These are phyloP conservation scores for Apophysomyces ossiformis DNA, from an alignment of 371 early-diverging fungal genomes.

Conservation along the genomic window DNA sequence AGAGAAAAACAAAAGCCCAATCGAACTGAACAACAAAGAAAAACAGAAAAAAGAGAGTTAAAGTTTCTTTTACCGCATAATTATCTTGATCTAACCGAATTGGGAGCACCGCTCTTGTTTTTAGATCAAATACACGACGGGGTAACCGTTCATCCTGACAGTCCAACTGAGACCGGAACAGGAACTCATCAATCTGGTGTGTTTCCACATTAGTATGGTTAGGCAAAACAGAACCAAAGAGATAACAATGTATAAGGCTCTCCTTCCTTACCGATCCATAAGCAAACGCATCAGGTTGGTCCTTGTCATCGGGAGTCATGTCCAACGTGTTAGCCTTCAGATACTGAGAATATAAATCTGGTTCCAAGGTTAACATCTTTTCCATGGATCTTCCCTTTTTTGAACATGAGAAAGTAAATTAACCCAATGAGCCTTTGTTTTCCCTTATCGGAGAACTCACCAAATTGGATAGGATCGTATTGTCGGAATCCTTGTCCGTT, in stretches of 20 bases:
- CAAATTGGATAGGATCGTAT: constrained; percentile 65
- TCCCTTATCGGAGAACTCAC: constrained; percentile 38
- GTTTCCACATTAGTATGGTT: too few species aligned
- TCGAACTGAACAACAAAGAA: too few species aligned
- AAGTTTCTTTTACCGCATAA: constrained; percentile 55
- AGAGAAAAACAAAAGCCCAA: too few species aligned
- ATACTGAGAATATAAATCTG: constrained; percentile 68
- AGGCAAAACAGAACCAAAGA: too few species aligned
- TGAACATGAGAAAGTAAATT: background rate
- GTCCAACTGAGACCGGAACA: constrained; percentile 93
- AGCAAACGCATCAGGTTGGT: constrained; percentile 57
- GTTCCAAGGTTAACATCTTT: constrained; percentile 74
- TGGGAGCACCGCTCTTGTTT: constrained; percentile 88
- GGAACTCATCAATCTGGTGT: constrained; percentile 55
- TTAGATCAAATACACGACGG: constrained; percentile 88
- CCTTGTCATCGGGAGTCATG: constrained; percentile 41
- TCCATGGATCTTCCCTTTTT: constrained; percentile 85
- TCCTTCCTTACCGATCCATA: constrained; percentile 42
- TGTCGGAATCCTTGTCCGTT: constrained; percentile 75
- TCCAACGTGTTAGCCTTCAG: constrained; percentile 58
- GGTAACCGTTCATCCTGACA: constrained; percentile 80
- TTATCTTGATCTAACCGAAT: constrained; percentile 83
- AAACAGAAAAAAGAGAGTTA: too few species aligned
- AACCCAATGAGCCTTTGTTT: background rate
- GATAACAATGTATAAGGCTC: too few species aligned